Conservation (phyloP, 1,284 basidiomycete species). For the Anthracocystis panici-leucophaei region DNA sequence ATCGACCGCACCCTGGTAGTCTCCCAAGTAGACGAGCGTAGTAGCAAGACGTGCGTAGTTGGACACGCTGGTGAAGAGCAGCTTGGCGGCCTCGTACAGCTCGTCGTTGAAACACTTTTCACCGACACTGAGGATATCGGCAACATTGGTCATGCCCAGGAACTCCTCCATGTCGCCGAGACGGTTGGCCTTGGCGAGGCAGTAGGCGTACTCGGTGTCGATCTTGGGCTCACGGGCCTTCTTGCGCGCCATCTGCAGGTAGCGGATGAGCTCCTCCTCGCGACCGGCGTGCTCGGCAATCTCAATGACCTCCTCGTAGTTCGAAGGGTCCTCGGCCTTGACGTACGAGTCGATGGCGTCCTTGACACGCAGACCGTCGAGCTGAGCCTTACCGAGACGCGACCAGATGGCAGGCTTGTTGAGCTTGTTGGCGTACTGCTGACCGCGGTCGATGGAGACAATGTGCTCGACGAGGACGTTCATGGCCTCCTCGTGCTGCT, state of each 20-base stretch:
- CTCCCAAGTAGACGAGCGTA: slow-evolving; percentile 96
- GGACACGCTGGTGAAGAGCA: slow-evolving; percentile 95
- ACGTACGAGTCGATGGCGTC: slow-evolving; percentile 99
- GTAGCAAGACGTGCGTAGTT: slow-evolving; percentile 99
- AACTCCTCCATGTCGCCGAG: slow-evolving; percentile 90
- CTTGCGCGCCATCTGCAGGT: slow-evolving; percentile 99
- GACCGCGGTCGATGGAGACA: slow-evolving; percentile 95
- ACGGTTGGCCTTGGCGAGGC: slow-evolving; percentile 68
- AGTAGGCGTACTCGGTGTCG: slow-evolving; percentile 79
- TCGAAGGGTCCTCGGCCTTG: slow-evolving; percentile 95
- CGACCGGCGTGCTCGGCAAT: slow-evolving; percentile 96
- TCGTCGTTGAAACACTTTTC: slow-evolving; percentile 99
- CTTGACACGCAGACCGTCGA: slow-evolving; percentile 97
- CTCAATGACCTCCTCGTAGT: slow-evolving; percentile 96
- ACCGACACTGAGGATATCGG: slow-evolving; percentile 93
- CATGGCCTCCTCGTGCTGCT: slow-evolving; percentile 78
- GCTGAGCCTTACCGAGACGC: slow-evolving; percentile 96
- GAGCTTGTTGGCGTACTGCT: slow-evolving; percentile 96
- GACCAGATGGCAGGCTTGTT: slow-evolving; percentile 98
- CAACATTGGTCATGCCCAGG: slow-evolving; percentile 97
- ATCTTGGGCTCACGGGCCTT: slow-evolving; percentile 96
- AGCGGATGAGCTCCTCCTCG: slow-evolving; percentile 97
- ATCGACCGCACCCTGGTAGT: slow-evolving; percentile 98
- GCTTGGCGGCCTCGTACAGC: slow-evolving; percentile 94
- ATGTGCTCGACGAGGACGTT: slow-evolving; percentile 98